Base-by-base conservation (phyloP, 495 filamentous ascomycete species). In the Aspergillus sparsus region DNA sequence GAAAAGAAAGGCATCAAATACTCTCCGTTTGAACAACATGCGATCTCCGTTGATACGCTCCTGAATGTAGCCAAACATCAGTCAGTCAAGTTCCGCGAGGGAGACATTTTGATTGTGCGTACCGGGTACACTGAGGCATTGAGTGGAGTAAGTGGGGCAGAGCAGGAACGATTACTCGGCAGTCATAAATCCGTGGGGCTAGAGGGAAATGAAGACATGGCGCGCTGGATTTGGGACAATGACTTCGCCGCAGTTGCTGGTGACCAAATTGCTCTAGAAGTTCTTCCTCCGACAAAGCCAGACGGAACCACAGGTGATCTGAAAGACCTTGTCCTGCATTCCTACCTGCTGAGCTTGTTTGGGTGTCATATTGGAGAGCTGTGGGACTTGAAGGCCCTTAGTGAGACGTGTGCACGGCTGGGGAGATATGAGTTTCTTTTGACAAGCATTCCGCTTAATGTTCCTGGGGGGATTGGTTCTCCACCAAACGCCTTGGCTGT, bases 51-150 rank as follows among this genome's bases (percentile, higher is more conserved):
- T 1, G 35, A 54, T 0, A 67, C 74, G 8, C 57, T 80, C 12
- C 66, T 75, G 52, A 67, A 61, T 32, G 63, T 79, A 6, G 71
- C 73, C 2, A 57, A 57, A 6, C 62, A 65, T 32, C 66, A 75
- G 46, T 67, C 71, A 7, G 62, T 74, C 13, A 66, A 65, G 1
- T 76, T 78, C 57, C 63, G 57, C 7, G 52, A 44, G 1, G 79
- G 79, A 1, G 79, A 82, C 49, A 77, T 81, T 27, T 57, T 81
- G 7, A 67, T 82, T 41, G 62, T 81, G 57, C 75, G 79, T 42
- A 74, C 74, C 18, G 77, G 77, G 12, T 76, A 75, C 10, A 80
- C 75, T 8, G 75, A 78, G 31, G 70, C 53, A 15, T 55, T 77
- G 12, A 64, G 57, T 7, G 62, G 42, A 4, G 66, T 72, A 66